Percentiles rank a stretch among this genome's conserved stretches.
Evolutionary conservation across 108 stramenopile species (phyloP).

Genomic region (Pseudonitzschia multistriata): DNA sequence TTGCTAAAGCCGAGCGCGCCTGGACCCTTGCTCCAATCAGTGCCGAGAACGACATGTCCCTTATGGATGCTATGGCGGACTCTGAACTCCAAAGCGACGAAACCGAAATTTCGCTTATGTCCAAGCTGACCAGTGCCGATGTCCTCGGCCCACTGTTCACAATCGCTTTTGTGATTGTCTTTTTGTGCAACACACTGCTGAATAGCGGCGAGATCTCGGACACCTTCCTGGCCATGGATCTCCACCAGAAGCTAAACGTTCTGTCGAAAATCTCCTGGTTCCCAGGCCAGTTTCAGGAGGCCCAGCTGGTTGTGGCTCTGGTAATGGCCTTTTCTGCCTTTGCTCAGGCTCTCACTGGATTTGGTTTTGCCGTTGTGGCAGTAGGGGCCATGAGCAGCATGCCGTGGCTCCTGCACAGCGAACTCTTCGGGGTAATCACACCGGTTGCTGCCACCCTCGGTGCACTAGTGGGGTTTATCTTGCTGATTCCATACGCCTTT

Average conservation of each 20-base stretch:
- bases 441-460: conserved; percentile 5
- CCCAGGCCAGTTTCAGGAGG: background rate
- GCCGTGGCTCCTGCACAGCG: conserved; percentile 7
- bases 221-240: background rate
- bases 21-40: too few relatives aligned
- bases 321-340: background rate
- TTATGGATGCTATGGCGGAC: too few relatives aligned
- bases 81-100: too few relatives aligned
- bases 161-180: background rate
- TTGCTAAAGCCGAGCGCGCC: background rate
- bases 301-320: background rate
- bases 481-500: conserved; percentile 9
- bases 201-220: conserved; percentile 6
- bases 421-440: background rate
- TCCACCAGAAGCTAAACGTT: background rate
- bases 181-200: conserved; percentile 5
- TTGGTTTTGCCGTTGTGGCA: conserved; percentile 10
- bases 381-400: conserved; percentile 4
- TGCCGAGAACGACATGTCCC: too few relatives aligned
- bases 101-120: too few relatives aligned
- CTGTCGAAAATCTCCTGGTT: conserved; percentile 4
- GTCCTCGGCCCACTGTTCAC: background rate
- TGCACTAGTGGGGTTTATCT: conserved; percentile 9
- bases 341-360: conserved; percentile 11
- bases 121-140: background rate